Conservation (phyloP, 306 rosid genomes). For the Pyrus bretschneideri region DNA sequence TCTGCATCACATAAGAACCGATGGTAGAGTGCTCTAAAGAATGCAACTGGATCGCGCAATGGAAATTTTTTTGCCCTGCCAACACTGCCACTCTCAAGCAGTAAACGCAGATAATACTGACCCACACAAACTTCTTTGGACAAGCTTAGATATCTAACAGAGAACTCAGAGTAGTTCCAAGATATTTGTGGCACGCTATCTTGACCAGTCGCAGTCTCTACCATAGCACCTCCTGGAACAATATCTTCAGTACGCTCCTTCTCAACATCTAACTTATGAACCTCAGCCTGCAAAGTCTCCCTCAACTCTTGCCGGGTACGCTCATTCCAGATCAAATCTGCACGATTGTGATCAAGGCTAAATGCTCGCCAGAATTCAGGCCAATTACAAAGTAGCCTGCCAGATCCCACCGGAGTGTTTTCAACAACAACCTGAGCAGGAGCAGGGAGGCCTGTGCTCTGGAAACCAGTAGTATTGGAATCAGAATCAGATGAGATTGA, state of each 20-base stretch:
- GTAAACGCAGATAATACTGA: constrained; percentile 89
- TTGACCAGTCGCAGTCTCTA: constrained; percentile 50
- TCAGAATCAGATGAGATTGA: constrained; percentile 51
- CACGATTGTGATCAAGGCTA: constrained; percentile 97
- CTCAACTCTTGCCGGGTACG: constrained; percentile 97
- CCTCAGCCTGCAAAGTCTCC: constrained; percentile 93
- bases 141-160: constrained; percentile 86
- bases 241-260: constrained; percentile 99
- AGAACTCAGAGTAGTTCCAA: constrained; percentile 95
- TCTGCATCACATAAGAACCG: constrained; percentile 96
- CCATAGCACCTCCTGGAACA: constrained; percentile 65
- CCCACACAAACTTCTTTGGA: constrained; percentile 99
- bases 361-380: constrained; percentile 98
- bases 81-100: constrained; percentile 92
- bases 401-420: constrained; percentile 95
- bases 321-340: constrained; percentile 99
- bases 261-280: constrained; percentile 94
- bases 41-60: constrained; percentile 90
- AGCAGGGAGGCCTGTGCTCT: constrained; percentile 74
- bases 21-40: constrained; percentile 93
- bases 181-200: constrained; percentile 80
- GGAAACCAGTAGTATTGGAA: constrained; percentile 39
- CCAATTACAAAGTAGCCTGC: constrained; percentile 94
- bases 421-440: constrained; percentile 99
- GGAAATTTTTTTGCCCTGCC: constrained; percentile 97